phyloP scores from a whole-genome alignment of 495 filamentous ascomycete genomes.

The Penicillium diatomitis region DNA sequence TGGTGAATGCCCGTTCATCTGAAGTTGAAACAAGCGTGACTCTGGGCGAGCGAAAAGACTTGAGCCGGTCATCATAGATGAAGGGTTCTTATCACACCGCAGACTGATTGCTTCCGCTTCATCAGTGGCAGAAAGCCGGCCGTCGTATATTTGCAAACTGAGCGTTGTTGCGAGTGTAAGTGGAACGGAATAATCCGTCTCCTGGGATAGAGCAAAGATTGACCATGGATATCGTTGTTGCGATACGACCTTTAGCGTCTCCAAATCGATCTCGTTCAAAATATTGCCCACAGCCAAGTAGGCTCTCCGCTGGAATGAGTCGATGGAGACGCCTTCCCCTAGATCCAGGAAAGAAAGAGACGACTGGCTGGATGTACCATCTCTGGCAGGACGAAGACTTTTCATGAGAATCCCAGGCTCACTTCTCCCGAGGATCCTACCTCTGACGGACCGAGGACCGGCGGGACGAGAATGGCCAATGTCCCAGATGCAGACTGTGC shows the following conservation, averaged over 20 bases:
- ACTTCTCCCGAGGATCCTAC: slow-evolving; percentile 56
- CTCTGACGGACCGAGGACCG: slow-evolving; percentile 37
- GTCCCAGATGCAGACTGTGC: slow-evolving; percentile 80
- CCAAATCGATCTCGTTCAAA: slow-evolving; percentile 77
- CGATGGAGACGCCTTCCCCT: slow-evolving; percentile 76
- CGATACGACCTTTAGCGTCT: slow-evolving; percentile 61
- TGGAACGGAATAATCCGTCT: slow-evolving; percentile 56
- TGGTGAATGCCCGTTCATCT: slow-evolving; percentile 30
- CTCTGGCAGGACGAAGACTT: slow-evolving; percentile 32
- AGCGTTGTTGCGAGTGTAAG: slow-evolving; percentile 79
- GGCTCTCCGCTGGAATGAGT: slow-evolving; percentile 57
- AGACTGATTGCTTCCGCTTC: slow-evolving; percentile 35
- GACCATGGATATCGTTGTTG: slow-evolving; percentile 71
- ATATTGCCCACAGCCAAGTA: slow-evolving; percentile 70
- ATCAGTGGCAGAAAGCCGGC: slow-evolving; percentile 40
- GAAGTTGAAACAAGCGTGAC: slow-evolving; percentile 31
- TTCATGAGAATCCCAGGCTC: slow-evolving; percentile 52
- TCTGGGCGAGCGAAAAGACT: slow-evolving; percentile 30
- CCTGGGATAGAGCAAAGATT: slow-evolving; percentile 74
- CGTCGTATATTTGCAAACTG: slow-evolving; percentile 78
- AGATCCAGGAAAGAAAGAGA: slow-evolving; percentile 56
- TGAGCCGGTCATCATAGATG: slow-evolving; percentile 19
- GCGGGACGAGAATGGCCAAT: slow-evolving; percentile 49
- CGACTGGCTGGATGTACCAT: slow-evolving; percentile 32
- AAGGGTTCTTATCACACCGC: slow-evolving; percentile 29